Percentiles rank a stretch among this genome's conserved stretches.
These are phyloP conservation scores for Lichina pygmaea DNA, from an alignment of 495 filamentous ascomycete genomes.

Conservation along the genomic window DNA sequence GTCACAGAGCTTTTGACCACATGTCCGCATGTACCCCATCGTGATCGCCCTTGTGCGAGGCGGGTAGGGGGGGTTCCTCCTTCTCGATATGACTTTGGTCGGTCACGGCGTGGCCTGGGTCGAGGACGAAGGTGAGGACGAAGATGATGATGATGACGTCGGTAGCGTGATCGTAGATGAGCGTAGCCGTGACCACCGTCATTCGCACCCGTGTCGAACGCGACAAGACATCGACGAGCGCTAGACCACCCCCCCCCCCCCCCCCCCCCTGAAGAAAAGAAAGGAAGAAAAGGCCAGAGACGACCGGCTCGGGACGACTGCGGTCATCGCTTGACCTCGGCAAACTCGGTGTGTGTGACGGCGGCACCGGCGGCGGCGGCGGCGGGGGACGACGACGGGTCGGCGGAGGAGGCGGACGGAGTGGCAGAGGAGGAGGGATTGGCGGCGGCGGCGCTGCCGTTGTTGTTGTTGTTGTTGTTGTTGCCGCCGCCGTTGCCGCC, in stretches of 20 bases:
- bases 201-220: neutral
- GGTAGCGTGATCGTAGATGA: neutral
- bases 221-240: neutral
- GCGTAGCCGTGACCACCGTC: neutral
- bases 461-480: too few species aligned
- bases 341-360: conserved; percentile 1
- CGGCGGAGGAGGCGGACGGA: too few species aligned
- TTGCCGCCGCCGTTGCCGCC: too few species aligned
- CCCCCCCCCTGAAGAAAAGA: neutral
- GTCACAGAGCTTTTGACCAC: neutral
- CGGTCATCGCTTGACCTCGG: neutral
- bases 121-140: neutral
- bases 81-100: neutral
- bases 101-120: neutral
- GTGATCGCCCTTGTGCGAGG: neutral
- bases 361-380: neutral
- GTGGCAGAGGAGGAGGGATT: too few species aligned
- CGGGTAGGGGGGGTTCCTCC: neutral
- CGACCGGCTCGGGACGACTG: neutral
- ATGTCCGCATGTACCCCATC: neutral
- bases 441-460: too few species aligned
- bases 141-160: neutral
- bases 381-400: neutral
- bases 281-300: neutral
- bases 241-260: neutral